Evolutionary conservation across 2,329 filamentous ascomycete genomes (phyloP), one percentile per base, ranked within the genome.

Genomic region (Cladobotryum protrusum): DNA sequence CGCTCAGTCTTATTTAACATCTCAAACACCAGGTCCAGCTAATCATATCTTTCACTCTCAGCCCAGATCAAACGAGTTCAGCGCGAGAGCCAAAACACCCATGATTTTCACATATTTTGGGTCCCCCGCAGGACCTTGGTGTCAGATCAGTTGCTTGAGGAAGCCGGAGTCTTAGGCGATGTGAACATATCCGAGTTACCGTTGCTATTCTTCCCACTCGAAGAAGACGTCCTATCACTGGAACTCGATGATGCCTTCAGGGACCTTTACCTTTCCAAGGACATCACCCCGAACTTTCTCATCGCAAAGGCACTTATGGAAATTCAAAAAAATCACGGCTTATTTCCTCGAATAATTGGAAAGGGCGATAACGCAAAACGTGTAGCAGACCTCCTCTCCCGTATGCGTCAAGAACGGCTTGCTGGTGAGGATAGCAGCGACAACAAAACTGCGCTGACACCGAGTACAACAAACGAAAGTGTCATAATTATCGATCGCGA

Each of bases 61-160:
- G 92, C 88, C 59, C 90, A 97, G 73, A 90, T 97, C 60, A 92
- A 91, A 67, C 85, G 88, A 53, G 76, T 97, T 52, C 89, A 92
- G 61, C 86, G 86, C 62, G 89, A 93, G 67, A 91, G 87, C 64
- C 86, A 89, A 62, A 88, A 85, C 43, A 88, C 90, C 58, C 93
- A 99, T 78, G 92, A 99, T 61, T 96, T 97, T 65, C 92, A 91
- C 55, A 86, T 99, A 59, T 92, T 96, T 65, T 97, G 93, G 88
- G 87, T 95, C 39, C 92, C 95, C 5, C 83, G 93, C 51, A 86
- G 93, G 54, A 97, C 93, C 4, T 75, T 95, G 48, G 86, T 97
- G 48, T 93, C 89, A 58, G 90, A 97, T 66, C 85, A 90, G 64
- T 80, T 97, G 44, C 77, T 99, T 36, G 93, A 99, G 68, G 90